Evolutionary conservation across 371 early-diverging fungal genomes (phyloP).

Genomic region (Mucor piriformis): DNA sequence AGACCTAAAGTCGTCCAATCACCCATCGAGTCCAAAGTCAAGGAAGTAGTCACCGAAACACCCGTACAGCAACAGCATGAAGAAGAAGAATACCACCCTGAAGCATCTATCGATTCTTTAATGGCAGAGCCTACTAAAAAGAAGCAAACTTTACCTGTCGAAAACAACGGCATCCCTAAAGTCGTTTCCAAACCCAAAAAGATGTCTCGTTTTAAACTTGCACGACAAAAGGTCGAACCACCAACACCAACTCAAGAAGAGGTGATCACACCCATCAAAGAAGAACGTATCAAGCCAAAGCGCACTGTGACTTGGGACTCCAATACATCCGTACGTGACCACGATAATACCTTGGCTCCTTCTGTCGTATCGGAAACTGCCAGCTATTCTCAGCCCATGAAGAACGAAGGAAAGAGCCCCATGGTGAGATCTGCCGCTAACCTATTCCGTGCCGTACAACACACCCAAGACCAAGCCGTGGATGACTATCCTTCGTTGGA

Average conservation of each 20-base stretch:
- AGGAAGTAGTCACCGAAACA: background rate
- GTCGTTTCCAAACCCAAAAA: conserved; percentile 19
- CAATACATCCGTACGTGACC: conserved; percentile 39
- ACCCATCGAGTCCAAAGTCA: background rate
- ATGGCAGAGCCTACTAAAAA: background rate
- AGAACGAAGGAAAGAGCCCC: conserved; percentile 11
- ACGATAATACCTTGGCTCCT: conserved; percentile 36
- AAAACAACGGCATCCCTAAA: conserved; percentile 9
- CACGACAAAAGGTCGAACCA: conserved; percentile 3
- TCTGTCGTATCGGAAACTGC: conserved; percentile 18
- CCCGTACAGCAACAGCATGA: background rate
- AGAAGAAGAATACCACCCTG: background rate
- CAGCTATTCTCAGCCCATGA: conserved; percentile 37
- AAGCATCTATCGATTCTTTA: background rate
- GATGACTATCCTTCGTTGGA: conserved; percentile 43
- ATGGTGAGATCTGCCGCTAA: conserved; percentile 31
- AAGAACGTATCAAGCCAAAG: conserved; percentile 13
- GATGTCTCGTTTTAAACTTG: conserved; percentile 36
- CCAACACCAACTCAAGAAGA: background rate
- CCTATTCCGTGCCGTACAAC: conserved; percentile 28
- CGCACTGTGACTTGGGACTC: conserved; percentile 39
- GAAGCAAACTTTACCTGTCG: background rate
- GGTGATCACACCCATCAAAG: background rate
- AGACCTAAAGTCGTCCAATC: background rate
- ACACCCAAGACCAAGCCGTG: conserved; percentile 17